Base-by-base conservation (phyloP, 139 green algal genomes). In the Yamagishiella unicocca region DNA sequence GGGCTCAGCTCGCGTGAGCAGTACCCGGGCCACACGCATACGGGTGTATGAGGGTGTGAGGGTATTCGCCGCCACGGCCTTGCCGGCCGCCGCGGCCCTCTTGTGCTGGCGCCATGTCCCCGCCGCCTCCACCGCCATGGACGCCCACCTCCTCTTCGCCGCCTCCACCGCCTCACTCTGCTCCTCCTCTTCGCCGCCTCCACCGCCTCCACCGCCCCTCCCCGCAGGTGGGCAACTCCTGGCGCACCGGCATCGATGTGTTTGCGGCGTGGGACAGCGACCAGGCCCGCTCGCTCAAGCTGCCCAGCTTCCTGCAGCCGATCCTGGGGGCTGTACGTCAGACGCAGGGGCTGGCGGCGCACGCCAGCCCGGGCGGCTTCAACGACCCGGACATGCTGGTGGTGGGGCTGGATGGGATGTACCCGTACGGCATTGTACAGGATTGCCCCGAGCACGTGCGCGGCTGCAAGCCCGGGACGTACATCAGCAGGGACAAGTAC, bases 331-430 rank as follows among this genome's bases (percentile, higher is more conserved):
- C 74, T 29, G 82, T 87, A 5, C 70, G 80, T 22, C 67, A 82
- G 58, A 89, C 58, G 37, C 55, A 73, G 55, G 80, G n/a, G 21
- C 80, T 86, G 40, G 43, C 42, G 17, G 9, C 67, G n/a, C 27
- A 86, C n/a, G 80, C 64, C 21, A 45, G 67, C 25, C 82, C 82
- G 10, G 82, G 82, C 35, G 90, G 83, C 29, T 93, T 93, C 66
- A 95, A 95, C 64, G 92, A 95, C 79, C 92, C 90, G 4, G 92
- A 95, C 84, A 95, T 95, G 92, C 89, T 95, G 40, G 89, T 94
- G 62, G 92, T 95, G 55, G 92, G 92, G 12, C 87, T 95, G 40
- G 89, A 93, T 14, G 90, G 90, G 43, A 95, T 93, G 90, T 90
- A 88, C 61, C 92, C 90, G 9, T 92, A 93, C 76, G 92, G 89